Evolutionary conservation across 2,329 filamentous ascomycete genomes (phyloP).

Genomic region (Daldinia sp.): DNA sequence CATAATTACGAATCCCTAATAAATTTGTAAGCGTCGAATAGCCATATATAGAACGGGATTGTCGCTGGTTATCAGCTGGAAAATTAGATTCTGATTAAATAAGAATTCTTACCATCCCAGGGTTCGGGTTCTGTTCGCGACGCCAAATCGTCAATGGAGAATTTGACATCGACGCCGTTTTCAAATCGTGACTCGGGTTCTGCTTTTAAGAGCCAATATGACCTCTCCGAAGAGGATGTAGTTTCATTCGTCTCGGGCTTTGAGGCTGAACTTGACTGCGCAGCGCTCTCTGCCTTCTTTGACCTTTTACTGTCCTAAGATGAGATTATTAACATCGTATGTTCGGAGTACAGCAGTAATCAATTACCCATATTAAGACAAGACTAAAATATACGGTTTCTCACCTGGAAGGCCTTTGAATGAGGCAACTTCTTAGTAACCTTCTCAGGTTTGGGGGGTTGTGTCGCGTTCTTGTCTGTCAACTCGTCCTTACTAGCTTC

Average conservation of each 20-base stretch:
- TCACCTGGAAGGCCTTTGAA: constrained; percentile 18
- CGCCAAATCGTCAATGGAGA: constrained; percentile 91
- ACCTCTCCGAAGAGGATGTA: constrained; percentile 41
- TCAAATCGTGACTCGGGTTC: constrained; percentile 89
- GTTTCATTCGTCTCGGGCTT: constrained; percentile 23
- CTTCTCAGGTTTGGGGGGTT: constrained; percentile 16
- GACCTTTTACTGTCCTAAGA: constrained; percentile 25
- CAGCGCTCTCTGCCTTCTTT: constrained; percentile 20
- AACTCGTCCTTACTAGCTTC: constrained; percentile 10
- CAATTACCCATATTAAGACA: not conserved
- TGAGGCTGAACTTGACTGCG: constrained; percentile 26
- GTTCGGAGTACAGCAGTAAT: not conserved
- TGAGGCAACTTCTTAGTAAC: constrained; percentile 12
- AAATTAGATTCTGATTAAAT: constrained; percentile 15
- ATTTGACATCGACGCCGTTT: constrained; percentile 88
- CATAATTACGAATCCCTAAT: constrained; percentile 54
- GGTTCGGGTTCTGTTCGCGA: constrained; percentile 81
- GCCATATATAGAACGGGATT: constrained; percentile 24
- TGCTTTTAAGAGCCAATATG: constrained; percentile 86
- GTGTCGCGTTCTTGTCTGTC: constrained; percentile 6
- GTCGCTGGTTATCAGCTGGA: constrained; percentile 18
- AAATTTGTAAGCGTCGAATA: constrained; percentile 34
- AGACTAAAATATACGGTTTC: constrained; percentile 1
- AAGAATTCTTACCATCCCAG: constrained; percentile 80
- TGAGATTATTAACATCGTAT: constrained; percentile 7